Percentiles rank a stretch among this genome's conserved stretches.
Conservation (phyloP, 257 asterid species). For the Verbascum thapsus region DNA sequence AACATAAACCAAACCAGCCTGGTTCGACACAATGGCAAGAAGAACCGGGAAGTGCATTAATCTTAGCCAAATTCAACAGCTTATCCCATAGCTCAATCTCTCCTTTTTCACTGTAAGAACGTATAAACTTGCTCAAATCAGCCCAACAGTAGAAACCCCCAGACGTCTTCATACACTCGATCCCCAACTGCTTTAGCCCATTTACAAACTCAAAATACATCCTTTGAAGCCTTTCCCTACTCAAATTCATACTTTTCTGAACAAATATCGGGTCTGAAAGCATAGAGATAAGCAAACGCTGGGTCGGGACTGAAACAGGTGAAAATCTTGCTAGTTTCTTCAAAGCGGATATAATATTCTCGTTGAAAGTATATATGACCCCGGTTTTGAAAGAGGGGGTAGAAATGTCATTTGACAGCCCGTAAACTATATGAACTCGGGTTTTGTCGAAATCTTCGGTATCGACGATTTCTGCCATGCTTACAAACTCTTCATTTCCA, state of each 20-base stretch:
- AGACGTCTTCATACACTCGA: conserved; percentile 42
- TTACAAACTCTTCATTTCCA: conserved; percentile 49
- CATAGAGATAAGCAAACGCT: conserved; percentile 47
- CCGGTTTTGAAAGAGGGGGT: conserved; percentile 52
- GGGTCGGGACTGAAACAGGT: conserved; percentile 53
- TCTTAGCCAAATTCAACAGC: conserved; percentile 45
- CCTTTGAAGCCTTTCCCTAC: conserved; percentile 48
- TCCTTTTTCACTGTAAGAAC: conserved; percentile 59
- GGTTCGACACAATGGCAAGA: conserved; percentile 70
- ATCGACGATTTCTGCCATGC: conserved; percentile 56
- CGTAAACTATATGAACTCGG: conserved; percentile 58
- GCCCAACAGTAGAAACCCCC: conserved; percentile 71
- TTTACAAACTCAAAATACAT: conserved; percentile 41
- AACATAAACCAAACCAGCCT: conserved; percentile 65
- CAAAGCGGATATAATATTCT: conserved; percentile 46
- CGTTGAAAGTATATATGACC: conserved; percentile 44
- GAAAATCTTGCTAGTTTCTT: conserved; percentile 61
- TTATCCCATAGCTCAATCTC: conserved; percentile 66
- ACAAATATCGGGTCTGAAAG: conserved; percentile 51
- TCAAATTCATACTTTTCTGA: conserved; percentile 32
- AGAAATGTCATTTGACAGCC: conserved; percentile 56
- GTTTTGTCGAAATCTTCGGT: conserved; percentile 44
- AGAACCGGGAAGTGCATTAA: conserved; percentile 58
- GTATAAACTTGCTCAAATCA: conserved; percentile 56
- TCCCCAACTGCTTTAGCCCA: conserved; percentile 52